These are phyloP conservation scores for Gynochthodes officinalis DNA, from an alignment of 257 asterid species.

Conservation along the genomic window DNA sequence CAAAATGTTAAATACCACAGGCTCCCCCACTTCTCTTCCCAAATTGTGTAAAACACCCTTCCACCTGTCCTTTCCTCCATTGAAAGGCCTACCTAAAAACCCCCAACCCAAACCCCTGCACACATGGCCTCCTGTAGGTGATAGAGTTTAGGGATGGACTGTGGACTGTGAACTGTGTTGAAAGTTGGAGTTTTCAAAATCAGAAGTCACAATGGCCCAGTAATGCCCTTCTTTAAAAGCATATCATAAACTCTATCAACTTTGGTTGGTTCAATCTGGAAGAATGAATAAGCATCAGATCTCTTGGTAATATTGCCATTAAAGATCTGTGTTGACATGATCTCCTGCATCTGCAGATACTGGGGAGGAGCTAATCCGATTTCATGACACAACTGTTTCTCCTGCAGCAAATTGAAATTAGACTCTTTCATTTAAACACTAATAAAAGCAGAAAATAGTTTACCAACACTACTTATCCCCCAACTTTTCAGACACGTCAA, in stretches of 20 bases:
- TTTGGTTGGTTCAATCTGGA: constrained; percentile 62
- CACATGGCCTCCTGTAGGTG: not conserved
- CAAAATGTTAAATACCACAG: not conserved
- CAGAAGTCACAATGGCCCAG: constrained; percentile 20
- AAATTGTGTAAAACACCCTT: not conserved
- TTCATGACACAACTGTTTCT: constrained; percentile 76
- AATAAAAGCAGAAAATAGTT: constrained; percentile 1
- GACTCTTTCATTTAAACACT: not conserved
- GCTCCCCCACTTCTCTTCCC: not conserved
- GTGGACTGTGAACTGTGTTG: too few species aligned
- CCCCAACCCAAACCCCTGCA: not conserved
- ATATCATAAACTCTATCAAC: constrained; percentile 71
- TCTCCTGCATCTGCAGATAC: constrained; percentile 67
- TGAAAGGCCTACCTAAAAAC: not conserved
- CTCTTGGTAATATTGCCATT: constrained; percentile 65
- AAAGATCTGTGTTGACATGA: constrained; percentile 48
- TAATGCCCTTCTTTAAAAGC: constrained; percentile 68
- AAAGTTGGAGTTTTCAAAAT: not conserved
- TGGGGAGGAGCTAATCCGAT: constrained; percentile 54
- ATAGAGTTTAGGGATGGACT: not conserved
- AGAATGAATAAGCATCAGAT: constrained; percentile 65
- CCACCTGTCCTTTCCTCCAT: not conserved
- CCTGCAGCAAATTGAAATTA: constrained; percentile 40
- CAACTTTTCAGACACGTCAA: not conserved
- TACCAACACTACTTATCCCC: not conserved